These are phyloP conservation scores for Auricularia cornea DNA, from an alignment of 768 basidiomycete genomes.

Conservation along the genomic window DNA sequence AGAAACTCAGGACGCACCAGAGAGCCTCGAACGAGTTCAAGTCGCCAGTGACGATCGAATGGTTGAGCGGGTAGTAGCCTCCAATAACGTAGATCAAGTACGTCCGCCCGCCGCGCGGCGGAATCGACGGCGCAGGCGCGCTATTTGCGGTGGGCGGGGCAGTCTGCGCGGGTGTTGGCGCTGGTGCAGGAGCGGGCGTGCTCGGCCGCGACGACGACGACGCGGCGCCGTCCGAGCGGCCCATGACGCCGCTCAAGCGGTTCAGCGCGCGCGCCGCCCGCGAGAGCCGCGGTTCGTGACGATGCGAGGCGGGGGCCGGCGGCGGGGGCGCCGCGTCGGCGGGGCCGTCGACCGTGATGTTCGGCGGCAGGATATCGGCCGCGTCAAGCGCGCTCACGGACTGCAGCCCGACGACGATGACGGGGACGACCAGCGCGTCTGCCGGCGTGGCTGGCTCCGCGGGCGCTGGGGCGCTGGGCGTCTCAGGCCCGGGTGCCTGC, in stretches of 20 bases:
- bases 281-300: conserved; percentile 26
- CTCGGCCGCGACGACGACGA: conserved; percentile 3
- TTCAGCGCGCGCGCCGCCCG: conserved; percentile 53
- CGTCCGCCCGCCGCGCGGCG: conserved; percentile 35
- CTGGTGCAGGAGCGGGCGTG: background rate
- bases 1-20: conserved; percentile 39
- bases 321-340: background rate
- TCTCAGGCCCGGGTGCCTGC: conserved; percentile 7
- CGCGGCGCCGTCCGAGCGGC: conserved; percentile 4
- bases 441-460: conserved; percentile 15
- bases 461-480: conserved; percentile 7
- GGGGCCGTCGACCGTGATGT: conserved; percentile 4
- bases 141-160: background rate
- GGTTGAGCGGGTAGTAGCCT: conserved; percentile 88
- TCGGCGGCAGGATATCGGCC: conserved; percentile 13
- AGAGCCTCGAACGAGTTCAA: conserved; percentile 74
- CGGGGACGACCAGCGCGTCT: conserved; percentile 52
- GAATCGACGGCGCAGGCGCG: conserved; percentile 5
- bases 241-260: background rate
- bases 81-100: conserved; percentile 90
- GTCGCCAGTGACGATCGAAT: conserved; percentile 77
- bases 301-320: conserved; percentile 9
- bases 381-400: conserved; percentile 49
- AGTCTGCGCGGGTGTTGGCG: background rate
- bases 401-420: conserved; percentile 77